Base-by-base conservation (phyloP, 768 basidiomycete genomes). In the Hortiboletus flavorubellus region DNA sequence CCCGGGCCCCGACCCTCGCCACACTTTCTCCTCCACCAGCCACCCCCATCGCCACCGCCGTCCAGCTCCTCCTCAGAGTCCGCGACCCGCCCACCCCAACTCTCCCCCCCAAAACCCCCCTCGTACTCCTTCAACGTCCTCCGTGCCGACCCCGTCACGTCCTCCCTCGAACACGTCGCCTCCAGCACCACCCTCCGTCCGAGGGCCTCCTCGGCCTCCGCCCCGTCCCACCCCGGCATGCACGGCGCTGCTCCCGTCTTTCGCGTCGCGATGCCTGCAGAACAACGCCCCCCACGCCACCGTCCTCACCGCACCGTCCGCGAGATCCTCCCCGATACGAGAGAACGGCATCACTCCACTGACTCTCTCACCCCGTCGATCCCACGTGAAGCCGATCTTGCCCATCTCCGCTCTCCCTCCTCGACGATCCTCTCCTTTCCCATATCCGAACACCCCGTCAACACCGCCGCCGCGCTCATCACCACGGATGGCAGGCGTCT, bases 91-190 rank as follows among this genome's bases (percentile, higher is more conserved):
- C 34, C 59, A 15, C 68, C 63, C 23, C 56, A 46, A 29, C 54
- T 64, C 7, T 57, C 54, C 33, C n/a, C 55, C 7, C 30, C 60
- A 3, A 59, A 63, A 21, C 56, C 55, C 5, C 58, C 65, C 8
- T 42, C 35, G 29, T 75, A 71, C 61, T 76, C 76, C 2, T 80
- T 77, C 66, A 75, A 73, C 59, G 75, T 79, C n/a, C 70, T 77
- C 37, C 72, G 75, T 18, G 74, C 79, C 7, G 73, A 76, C 55
- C 77, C 78, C 29, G 41, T 72, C 51, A 71, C 67, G 4, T 61
- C 73, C 4, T 77, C 78, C 10, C 71, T 78, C 10, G 70, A 79
- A 50, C 79, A 78, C 44, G 70, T 78, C 46, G 66, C 75, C 8
- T 75, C 79, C 34, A 76, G 74, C 61, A 72, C 69, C 21, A 74